Evolutionary conservation across 768 basidiomycete species (phyloP).

Genomic region (Russula griseocarnosa): DNA sequence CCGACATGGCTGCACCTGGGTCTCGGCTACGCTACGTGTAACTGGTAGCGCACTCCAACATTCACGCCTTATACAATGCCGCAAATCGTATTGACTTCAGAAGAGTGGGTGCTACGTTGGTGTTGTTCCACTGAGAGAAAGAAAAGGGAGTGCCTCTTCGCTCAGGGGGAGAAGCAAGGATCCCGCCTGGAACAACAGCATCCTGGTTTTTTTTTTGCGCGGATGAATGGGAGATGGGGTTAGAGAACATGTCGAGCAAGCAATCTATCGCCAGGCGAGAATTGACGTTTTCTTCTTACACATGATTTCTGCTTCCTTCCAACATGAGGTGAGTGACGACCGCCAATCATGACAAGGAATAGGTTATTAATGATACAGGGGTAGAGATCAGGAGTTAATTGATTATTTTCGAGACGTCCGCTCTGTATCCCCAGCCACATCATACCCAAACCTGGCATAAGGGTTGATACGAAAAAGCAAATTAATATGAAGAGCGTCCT

Average conservation of each 20-base stretch:
- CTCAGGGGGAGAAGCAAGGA: conserved; percentile 22
- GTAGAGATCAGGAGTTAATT: neutral
- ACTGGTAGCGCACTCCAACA: neutral
- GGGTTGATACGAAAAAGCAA: neutral
- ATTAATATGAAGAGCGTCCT: neutral
- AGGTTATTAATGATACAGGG: neutral
- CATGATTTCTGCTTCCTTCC: neutral
- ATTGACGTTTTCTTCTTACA: too few species aligned
- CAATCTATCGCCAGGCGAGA: neutral
- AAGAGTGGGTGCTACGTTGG: conserved; percentile 41
- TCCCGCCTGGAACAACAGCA: neutral
- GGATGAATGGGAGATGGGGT: neutral
- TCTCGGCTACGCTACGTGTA: neutral
- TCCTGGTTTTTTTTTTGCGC: conserved; percentile 23
- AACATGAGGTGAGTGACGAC: neutral
- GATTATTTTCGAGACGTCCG: neutral
- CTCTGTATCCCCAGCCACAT: neutral
- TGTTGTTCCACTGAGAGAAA: conserved; percentile 30
- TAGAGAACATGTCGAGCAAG: neutral
- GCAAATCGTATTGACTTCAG: conserved; percentile 41
- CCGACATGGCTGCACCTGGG: neutral
- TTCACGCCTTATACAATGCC: neutral
- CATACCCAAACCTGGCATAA: neutral
- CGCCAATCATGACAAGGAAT: too few species aligned
- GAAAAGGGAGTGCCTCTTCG: neutral